Base-by-base conservation (phyloP, 2,329 filamentous ascomycete species). In the Alternaria triticina region DNA sequence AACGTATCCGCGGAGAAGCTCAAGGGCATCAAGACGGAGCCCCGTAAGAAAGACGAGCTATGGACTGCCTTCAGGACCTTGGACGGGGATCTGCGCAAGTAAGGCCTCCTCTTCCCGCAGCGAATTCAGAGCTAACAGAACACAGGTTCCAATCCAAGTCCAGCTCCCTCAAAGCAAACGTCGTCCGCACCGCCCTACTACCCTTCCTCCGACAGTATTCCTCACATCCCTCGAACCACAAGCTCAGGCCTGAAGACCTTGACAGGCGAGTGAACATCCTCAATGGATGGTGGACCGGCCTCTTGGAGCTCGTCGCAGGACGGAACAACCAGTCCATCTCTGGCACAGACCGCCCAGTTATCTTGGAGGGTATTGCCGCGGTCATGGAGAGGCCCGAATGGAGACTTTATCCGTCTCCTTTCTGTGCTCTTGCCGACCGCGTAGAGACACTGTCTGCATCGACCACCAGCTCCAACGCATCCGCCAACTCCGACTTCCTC, bases 321-420 rank as follows among this genome's bases (percentile, higher is more conserved):
- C 87, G 87, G 65, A 88, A 90, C 75, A 90, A 90, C 59, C 91
- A 93, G 72, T 90, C 91, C 4, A 89, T 97, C 13, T 89, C 93
- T 1, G 92, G 92, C 11, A 90, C 93, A n/a, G 94, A 97, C 74
- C 86, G 93, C 30, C 92, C 93, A 0, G 86, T 89, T 3, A 88
- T 97, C 46, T 86, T 97, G 30, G 94, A 97, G 74, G 91, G 89
- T 6, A 86, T 92, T 22, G 89, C 90, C 52, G 88, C 91, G 57
- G 89, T 97, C 75, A 97, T 97, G 94, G 91, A 91, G 80, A 88
- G 94, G 50, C 89, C 91, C 0, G 94, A 97, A 81, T 97, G 94
- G 94, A 89, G 92, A 65, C 85, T 91, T 57, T 86, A 89, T 25
- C 91, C 91, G 0, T 89, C 89, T 5, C 87, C 86, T 20, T 90